phyloP scores from a whole-genome alignment of 176 grass and related monocot genomes.

The Juncus effusus region DNA sequence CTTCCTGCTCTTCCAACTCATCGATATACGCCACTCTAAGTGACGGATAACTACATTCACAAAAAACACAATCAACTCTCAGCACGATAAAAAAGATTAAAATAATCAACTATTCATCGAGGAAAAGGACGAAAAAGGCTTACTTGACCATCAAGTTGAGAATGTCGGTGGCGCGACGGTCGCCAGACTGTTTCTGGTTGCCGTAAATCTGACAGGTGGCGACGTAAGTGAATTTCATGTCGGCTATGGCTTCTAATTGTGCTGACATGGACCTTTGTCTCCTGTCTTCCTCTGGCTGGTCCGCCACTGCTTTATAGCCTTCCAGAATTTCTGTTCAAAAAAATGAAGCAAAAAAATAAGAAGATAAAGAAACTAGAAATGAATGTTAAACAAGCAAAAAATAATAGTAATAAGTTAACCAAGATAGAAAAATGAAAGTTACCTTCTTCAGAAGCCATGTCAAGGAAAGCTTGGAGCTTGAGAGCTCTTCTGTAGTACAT shows the following conservation, averaged over 20 bases:
- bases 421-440: conserved; percentile 24
- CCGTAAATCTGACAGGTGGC: conserved; percentile 92
- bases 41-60: conserved; percentile 63
- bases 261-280: conserved; percentile 70
- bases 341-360: conserved; percentile 10
- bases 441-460: conserved; percentile 96
- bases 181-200: conserved; percentile 92
- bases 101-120: neutral
- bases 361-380: conserved; percentile 2
- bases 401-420: too few species aligned
- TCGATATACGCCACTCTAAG: conserved; percentile 94
- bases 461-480: conserved; percentile 96
- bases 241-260: conserved; percentile 75
- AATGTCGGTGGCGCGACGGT: conserved; percentile 93
- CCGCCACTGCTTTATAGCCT: conserved; percentile 74
- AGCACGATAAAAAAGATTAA: conserved; percentile 16
- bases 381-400: too few species aligned
- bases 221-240: conserved; percentile 90
- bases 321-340: conserved; percentile 67
- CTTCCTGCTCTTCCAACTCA: conserved; percentile 88
- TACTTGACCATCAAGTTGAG: conserved; percentile 99
- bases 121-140: neutral
- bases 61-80: conserved; percentile 5
- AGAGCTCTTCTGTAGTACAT: conserved; percentile 94
- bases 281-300: conserved; percentile 61